These are phyloP conservation scores for Neurospora sublineolata DNA, from an alignment of 495 filamentous ascomycete genomes.

Conservation along the genomic window DNA sequence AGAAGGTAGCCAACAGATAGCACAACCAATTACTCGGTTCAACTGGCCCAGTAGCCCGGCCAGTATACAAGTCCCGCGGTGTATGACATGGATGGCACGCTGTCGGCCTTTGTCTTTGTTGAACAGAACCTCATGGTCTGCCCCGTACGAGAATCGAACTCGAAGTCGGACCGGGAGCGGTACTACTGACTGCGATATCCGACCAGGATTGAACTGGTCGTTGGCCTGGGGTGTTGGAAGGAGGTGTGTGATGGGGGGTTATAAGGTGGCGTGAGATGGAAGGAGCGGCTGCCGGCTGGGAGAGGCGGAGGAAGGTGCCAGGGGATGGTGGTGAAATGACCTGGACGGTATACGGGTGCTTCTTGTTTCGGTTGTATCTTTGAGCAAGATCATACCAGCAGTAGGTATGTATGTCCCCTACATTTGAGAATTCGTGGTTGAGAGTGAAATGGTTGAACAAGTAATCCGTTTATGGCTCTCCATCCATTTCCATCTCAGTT, in stretches of 20 bases:
- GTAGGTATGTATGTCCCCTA: not conserved
- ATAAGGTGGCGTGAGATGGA: not conserved
- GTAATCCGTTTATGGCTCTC: too few relatives aligned
- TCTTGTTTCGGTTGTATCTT: not conserved
- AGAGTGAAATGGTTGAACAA: not conserved
- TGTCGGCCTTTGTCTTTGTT: not conserved
- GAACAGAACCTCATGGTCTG: not conserved
- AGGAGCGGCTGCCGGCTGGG: not conserved
- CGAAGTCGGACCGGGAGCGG: not conserved
- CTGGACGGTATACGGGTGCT: not conserved
- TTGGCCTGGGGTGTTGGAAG: not conserved
- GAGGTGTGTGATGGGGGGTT: not conserved
- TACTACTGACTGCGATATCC: not conserved
- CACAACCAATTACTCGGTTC: not conserved
- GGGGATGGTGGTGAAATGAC: not conserved
- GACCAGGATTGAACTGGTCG: not conserved
- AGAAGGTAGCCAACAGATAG: not conserved
- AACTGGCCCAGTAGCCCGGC: not conserved
- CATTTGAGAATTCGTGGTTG: not conserved
- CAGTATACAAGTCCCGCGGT: not conserved
- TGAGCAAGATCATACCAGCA: not conserved
- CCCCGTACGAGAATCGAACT: not conserved
- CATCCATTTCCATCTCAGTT: not conserved
- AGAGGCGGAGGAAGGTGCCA: not conserved
- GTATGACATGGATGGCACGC: not conserved